Evolutionary conservation across 2,329 filamentous ascomycete genomes (phyloP), one percentile per base, ranked within the genome.

Genomic region (Fusarium hainanense): DNA sequence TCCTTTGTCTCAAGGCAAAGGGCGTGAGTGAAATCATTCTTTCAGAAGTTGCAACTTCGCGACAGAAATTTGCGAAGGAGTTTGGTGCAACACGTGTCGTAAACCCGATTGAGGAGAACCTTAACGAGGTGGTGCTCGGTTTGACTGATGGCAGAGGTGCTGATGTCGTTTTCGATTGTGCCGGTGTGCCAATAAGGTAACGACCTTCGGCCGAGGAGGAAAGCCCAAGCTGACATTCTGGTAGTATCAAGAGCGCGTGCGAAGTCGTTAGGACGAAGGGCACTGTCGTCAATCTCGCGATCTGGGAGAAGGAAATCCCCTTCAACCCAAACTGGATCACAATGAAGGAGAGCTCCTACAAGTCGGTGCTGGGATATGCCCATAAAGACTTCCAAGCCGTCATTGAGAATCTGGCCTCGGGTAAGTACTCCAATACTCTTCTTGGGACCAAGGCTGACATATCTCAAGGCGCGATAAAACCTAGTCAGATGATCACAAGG

Each of bases 281-380:
- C 0, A 87, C 85, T 0, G 82, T 91, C 1, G 83, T 91, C 4
- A 91, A 91, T 64, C 83, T 91, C n/a, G 87, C 89, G 0, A 86
- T 91, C 5, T 90, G 87, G 87, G 87, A 89, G 72, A 86, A 75
- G 44, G 72, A 75, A 25, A 70, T 75, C 0, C 74, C 72, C 0
- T 75, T 75, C 43, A 76, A 75, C 28, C 71, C 73, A 3, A 63
- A 68, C 79, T 75, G 74, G 74, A 23, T 75, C 4, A 75, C 74
- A 0, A 74, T 66, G 54, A 75, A 74, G 14, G 74, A 75, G 55
- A 74, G 72, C 9, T 54, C 72, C 0, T 75, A 66, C 10, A 75
- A 75, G 16, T 75, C 74, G 2, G 73, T 75, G 1, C 47, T 75
- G 9, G 74, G 74, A 4, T 75, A 75, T 21, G 44, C 66, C 8